These are phyloP conservation scores for Firmiana major DNA, from an alignment of 345 rosid genomes.

Conservation along the genomic window DNA sequence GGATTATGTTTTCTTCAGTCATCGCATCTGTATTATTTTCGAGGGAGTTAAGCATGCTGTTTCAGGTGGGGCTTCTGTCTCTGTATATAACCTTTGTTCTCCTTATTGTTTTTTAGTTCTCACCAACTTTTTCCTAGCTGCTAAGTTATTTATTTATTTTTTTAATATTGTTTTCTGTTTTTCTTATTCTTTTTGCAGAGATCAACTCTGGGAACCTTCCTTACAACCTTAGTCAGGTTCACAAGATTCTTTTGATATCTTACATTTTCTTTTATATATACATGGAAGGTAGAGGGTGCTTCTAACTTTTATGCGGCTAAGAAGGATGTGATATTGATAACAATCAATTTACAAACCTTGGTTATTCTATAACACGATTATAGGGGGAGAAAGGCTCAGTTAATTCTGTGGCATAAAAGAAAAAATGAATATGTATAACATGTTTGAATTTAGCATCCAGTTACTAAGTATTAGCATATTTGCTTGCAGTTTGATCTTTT, in stretches of 20 bases:
- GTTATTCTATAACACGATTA: background rate
- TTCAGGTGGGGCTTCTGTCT: slow-evolving; percentile 37
- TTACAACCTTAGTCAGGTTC: slow-evolving; percentile 58
- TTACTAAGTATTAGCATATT: background rate
- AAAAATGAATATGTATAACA: background rate
- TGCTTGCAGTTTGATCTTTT: background rate
- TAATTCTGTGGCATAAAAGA: background rate
- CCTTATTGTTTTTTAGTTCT: background rate
- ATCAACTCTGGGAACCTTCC: slow-evolving; percentile 25
- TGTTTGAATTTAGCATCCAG: background rate
- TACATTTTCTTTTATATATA: background rate
- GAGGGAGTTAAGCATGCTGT: slow-evolving; percentile 49
- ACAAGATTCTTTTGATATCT: background rate
- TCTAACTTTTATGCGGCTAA: background rate
- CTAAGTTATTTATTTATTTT: too few species aligned
- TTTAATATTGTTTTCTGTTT: background rate
- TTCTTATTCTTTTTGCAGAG: slow-evolving; percentile 42
- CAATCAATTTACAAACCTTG: background rate
- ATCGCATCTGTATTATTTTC: slow-evolving; percentile 60
- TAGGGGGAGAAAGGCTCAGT: background rate
- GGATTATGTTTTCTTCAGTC: slow-evolving; percentile 35
- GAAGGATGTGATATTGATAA: background rate
- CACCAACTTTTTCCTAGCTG: background rate
- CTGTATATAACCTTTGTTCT: background rate
- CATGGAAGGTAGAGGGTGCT: background rate